Percentiles rank a stretch among this genome's conserved stretches.
Evolutionary conservation across 495 filamentous ascomycete species (phyloP).

Genomic region (Penicillium tannophilum): DNA sequence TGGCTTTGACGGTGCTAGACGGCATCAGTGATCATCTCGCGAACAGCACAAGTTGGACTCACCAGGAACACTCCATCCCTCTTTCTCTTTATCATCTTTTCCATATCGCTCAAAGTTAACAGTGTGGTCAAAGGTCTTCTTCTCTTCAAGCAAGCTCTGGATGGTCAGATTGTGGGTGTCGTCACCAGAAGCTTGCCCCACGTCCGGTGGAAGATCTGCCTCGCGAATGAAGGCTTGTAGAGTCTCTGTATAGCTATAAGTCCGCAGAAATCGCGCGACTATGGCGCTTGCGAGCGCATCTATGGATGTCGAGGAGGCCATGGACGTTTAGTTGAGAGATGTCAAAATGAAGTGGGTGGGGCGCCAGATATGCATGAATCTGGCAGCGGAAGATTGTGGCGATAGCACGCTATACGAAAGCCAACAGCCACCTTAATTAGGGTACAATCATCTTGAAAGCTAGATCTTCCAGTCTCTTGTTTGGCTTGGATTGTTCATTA

Average conservation of each 20-base stretch:
- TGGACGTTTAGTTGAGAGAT: slow-evolving; percentile 6
- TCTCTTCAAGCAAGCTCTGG: slow-evolving; percentile 66
- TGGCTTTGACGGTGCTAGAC: slow-evolving; percentile 52
- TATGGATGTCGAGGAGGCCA: slow-evolving; percentile 24
- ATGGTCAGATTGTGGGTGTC: slow-evolving; percentile 57
- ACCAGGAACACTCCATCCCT: slow-evolving; percentile 56
- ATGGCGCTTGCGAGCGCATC: slow-evolving; percentile 46
- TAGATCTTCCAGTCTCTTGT: background rate
- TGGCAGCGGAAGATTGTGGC: background rate
- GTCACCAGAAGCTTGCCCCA: slow-evolving; percentile 41
- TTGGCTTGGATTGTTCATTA: background rate
- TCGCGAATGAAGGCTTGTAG: slow-evolving; percentile 62
- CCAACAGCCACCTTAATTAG: background rate
- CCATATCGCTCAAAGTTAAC: slow-evolving; percentile 57
- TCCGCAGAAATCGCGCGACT: slow-evolving; percentile 63
- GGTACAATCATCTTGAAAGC: background rate
- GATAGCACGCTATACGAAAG: background rate
- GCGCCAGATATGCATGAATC: background rate
- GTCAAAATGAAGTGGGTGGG: slow-evolving; percentile 7
- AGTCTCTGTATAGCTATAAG: slow-evolving; percentile 63
- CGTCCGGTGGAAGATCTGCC: slow-evolving; percentile 54
- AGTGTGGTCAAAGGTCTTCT: slow-evolving; percentile 61
- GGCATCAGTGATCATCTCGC: slow-evolving; percentile 13
- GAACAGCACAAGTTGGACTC: slow-evolving; percentile 9
- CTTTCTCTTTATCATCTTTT: slow-evolving; percentile 36